Evolutionary conservation across 2,329 filamentous ascomycete species (phyloP), one percentile per base, ranked within the genome.

Genomic region (Didymella pomorum): DNA sequence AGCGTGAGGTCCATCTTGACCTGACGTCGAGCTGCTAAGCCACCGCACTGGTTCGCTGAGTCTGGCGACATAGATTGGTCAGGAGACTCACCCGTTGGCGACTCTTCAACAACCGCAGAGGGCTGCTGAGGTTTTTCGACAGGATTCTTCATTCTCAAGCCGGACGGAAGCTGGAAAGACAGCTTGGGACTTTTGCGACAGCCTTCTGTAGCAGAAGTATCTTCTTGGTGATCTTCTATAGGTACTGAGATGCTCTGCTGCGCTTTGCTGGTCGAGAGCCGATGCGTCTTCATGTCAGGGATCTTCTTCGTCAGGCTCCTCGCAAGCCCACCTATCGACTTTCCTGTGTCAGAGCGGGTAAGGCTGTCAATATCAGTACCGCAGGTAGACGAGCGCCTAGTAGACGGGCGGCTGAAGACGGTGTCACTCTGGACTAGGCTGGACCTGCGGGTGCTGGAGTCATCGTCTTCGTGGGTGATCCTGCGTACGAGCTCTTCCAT

Each of bases 21-120:
- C 18, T 71, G 69, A 44, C 73, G 65, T 33, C 73, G 69, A 21
- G 69, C 69, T 55, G 70, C 69, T 12, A 74, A 52, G 14, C 64
- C 63, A 29, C 45, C 18, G 25, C 59, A 44, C 58, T 65, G 65
- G 10, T 58, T 7, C 26, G 44, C 12, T 12, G 44, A 23, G 33
- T 31, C 29, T 46, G 53, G 35, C 35, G 45, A 25, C 25, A 21
- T 26, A 20, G 7, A 8, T n/a, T 51, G 31, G 5, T 14, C 29
- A 2, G 20, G 18, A 7, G 37, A 18, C 14, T 29, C 48, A 2
- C 20, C 45, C 2, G 14, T 18, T 16, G 45, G 18, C 11, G 48
- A 23, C 20, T 58, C 56, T 23, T 56, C 51, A 6, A 41, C 31
- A 2, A 54, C 47, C 3, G 48, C 35, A 4, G 43, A 31, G 14